phyloP scores from a whole-genome alignment of 2,329 filamentous ascomycete species.

The Podosphaera xanthii region DNA sequence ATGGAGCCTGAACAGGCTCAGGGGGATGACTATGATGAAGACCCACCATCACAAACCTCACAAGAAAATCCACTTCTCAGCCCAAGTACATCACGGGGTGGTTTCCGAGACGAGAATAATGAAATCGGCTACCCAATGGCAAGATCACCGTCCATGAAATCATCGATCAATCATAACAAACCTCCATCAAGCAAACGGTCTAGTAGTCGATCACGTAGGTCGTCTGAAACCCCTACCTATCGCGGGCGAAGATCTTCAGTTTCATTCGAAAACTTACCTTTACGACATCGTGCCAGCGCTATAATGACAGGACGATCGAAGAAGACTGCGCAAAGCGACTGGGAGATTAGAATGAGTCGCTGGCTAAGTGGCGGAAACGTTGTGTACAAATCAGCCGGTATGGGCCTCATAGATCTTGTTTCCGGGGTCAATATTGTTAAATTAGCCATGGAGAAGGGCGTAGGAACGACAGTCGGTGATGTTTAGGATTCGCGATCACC shows the following conservation, averaged over 20 bases:
- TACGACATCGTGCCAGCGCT: slow-evolving; percentile 4
- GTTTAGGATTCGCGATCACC: slow-evolving; percentile 20
- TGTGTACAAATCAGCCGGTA: slow-evolving; percentile 44
- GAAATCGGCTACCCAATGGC: neutral
- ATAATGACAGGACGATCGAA: slow-evolving; percentile 5
- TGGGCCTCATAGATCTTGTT: slow-evolving; percentile 43
- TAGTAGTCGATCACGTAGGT: neutral
- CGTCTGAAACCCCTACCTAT: neutral
- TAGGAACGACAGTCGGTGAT: slow-evolving; percentile 29
- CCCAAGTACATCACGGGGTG: slow-evolving; percentile 1
- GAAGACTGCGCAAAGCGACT: slow-evolving; percentile 11
- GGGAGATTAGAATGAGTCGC: slow-evolving; percentile 26
- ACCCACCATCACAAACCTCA: slow-evolving; percentile 1
- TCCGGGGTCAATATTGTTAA: slow-evolving; percentile 34
- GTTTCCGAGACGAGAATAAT: slow-evolving; percentile 3
- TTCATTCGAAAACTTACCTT: neutral
- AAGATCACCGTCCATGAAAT: slow-evolving; percentile 6
- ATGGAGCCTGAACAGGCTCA: slow-evolving; percentile 3
- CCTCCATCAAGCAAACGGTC: slow-evolving; percentile 1
- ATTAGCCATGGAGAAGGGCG: slow-evolving; percentile 28
- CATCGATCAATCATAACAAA: slow-evolving; percentile 4
- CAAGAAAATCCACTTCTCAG: slow-evolving; percentile 4
- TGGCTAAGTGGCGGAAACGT: slow-evolving; percentile 41
- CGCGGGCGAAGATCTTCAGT: neutral
- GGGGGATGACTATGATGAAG: slow-evolving; percentile 4